Percentiles rank a stretch among this genome's conserved stretches.
Evolutionary conservation across 352 stramenopile genomes (phyloP).

Genomic region (Phytopythium chamaehyphon): DNA sequence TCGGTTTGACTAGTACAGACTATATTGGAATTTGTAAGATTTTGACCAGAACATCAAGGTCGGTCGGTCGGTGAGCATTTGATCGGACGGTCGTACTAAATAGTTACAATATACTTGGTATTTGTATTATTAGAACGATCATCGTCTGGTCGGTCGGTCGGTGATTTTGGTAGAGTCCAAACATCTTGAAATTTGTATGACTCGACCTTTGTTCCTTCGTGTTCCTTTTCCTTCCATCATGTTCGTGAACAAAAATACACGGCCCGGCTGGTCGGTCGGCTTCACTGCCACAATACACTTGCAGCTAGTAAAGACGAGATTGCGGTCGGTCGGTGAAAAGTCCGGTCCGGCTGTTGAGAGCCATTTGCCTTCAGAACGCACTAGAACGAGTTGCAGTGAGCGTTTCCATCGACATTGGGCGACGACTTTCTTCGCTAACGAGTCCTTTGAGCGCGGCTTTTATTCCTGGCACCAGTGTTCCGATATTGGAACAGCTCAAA

Average conservation of each 20-base stretch:
- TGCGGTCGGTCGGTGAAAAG: conserved; percentile 3
- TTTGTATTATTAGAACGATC: background rate
- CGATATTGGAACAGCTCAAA: too few species aligned
- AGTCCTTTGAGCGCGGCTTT: too few species aligned
- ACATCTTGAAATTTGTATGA: conserved; percentile 3
- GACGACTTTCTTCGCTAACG: too few species aligned
- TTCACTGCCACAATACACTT: background rate
- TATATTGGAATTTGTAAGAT: background rate
- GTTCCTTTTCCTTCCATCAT: conserved; percentile 3
- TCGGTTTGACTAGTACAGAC: background rate
- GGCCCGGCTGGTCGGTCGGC: background rate
- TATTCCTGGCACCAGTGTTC: too few species aligned
- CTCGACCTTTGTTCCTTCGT: conserved; percentile 1
- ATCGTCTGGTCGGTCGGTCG: background rate
- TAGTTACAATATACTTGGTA: background rate
- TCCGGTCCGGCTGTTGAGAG: background rate
- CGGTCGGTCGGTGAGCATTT: conserved; percentile 2
- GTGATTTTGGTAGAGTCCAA: background rate
- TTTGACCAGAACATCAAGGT: background rate
- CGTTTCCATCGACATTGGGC: too few species aligned
- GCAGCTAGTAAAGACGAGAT: background rate
- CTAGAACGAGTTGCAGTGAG: too few species aligned
- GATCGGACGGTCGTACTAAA: background rate
- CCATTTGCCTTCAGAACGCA: too few species aligned
- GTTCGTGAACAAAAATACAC: conserved; percentile 6